phyloP scores from a whole-genome alignment of 495 filamentous ascomycete genomes.

The Penicillium cinerascens region DNA sequence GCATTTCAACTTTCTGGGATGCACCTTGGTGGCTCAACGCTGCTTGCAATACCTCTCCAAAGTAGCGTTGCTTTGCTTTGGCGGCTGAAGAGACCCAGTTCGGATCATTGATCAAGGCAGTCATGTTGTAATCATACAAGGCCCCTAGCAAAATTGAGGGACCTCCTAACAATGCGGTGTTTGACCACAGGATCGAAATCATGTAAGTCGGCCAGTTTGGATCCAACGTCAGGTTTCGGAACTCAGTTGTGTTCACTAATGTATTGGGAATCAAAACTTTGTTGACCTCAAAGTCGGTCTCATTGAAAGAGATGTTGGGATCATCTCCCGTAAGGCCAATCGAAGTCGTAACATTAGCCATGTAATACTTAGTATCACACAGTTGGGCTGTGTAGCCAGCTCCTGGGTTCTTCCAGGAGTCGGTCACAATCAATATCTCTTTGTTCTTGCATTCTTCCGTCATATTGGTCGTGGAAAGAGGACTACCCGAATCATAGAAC shows the following conservation, averaged over 20 bases:
- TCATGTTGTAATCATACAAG: conserved; percentile 22
- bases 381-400: conserved; percentile 11
- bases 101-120: conserved; percentile 13
- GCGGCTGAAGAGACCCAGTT: conserved; percentile 12
- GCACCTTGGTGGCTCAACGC: conserved; percentile 12
- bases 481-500: neutral
- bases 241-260: conserved; percentile 18
- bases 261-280: conserved; percentile 13
- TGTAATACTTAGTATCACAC: conserved; percentile 28
- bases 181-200: conserved; percentile 14
- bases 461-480: neutral
- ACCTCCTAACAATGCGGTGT: conserved; percentile 9
- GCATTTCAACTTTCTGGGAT: neutral
- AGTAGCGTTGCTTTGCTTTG: conserved; percentile 32
- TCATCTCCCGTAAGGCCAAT: conserved; percentile 10
- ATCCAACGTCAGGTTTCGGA: conserved; percentile 8
- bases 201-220: conserved; percentile 24
- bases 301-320: conserved; percentile 27
- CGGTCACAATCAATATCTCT: conserved; percentile 16
- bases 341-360: conserved; percentile 27
- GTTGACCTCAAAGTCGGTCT: conserved; percentile 12
- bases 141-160: conserved; percentile 15
- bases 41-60: conserved; percentile 33
- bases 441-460: conserved; percentile 8
- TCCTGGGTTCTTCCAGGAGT: conserved; percentile 9